Percentiles rank a stretch among this genome's conserved stretches.
Conservation (phyloP, 2,329 filamentous ascomycete genomes). For the Pseudogymnoascus sp. region DNA sequence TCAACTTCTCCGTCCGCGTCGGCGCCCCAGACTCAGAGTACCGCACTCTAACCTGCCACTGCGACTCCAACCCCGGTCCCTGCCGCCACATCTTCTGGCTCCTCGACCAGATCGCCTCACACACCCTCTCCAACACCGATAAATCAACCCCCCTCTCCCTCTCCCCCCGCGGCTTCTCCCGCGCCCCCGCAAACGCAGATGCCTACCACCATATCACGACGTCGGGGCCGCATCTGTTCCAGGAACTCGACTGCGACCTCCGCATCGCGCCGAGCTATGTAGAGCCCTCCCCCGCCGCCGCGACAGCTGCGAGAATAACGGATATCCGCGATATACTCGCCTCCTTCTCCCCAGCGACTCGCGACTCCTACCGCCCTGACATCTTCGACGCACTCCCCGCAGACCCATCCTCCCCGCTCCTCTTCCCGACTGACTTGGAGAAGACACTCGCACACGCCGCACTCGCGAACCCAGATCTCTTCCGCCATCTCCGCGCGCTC, state of each 20-base stretch:
- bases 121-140: neutral
- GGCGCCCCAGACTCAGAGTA: neutral
- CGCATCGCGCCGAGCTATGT: neutral
- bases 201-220: neutral
- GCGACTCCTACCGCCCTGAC: constrained; percentile 3
- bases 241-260: constrained; percentile 1
- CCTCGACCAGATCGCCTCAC: constrained; percentile 3
- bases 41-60: neutral
- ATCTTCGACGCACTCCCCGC: constrained; percentile 2
- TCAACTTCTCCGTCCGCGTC: neutral
- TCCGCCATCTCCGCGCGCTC: constrained; percentile 1
- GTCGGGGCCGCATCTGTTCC: neutral
- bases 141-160: neutral
- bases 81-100: constrained; percentile 11
- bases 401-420: neutral
- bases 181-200: neutral
- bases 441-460: neutral
- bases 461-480: neutral
- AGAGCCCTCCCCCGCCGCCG: neutral
- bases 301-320: neutral
- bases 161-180: neutral
- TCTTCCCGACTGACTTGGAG: neutral
- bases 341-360: neutral
- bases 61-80: neutral
- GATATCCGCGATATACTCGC: constrained; percentile 10